Base-by-base conservation (phyloP, 768 basidiomycete genomes). In the Gloeophyllum trabeum region DNA sequence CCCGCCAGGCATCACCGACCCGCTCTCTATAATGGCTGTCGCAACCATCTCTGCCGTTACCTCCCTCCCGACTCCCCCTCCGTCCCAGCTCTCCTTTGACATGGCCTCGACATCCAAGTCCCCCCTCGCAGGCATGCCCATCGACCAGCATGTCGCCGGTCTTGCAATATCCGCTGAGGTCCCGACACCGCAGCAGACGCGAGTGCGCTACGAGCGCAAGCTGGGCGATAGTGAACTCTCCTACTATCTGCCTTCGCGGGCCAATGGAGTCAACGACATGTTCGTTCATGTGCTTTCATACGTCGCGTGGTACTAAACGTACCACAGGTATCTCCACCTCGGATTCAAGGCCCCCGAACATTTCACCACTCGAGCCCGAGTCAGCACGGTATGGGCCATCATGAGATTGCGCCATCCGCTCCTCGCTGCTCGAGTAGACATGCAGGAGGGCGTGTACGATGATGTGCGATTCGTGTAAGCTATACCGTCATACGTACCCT, bases 181-280 rank as follows among this genome's bases (percentile, higher is more conserved):
- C n/a, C n/a, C n/a, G n/a, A n/a, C n/a, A n/a, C n/a, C n/a, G n/a
- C n/a, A n/a, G n/a, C n/a, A n/a, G n/a, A 32, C 28, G 10, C 10
- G 28, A 32, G 16, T 10, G n/a, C 46, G 23, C 24, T 59, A 56
- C 42, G 71, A 81, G 54, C 71, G 83, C 20, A 65, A 54, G 43
- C 61, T 91, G 39, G 84, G 85, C 4, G 76, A 85, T 44, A 86
- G 76, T 18, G 87, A 91, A 59, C 58, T 71, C 6, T 85, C 83
- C 1, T 92, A 89, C 59, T 90, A 73, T 56, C 67, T 90, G 6
- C 86, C 84, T 2, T 77, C 79, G 3, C 69, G 88, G 14, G 79
- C 77, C 35, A 74, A 66, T 41, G 84, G 84, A 3, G 87, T 90
- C 25, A 92, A 92, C 51, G 88, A 92, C 56, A 90, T 92, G 88